Evolutionary conservation across 805 yeast genomes (phyloP).

Genomic region (Ogataea saltuana): DNA sequence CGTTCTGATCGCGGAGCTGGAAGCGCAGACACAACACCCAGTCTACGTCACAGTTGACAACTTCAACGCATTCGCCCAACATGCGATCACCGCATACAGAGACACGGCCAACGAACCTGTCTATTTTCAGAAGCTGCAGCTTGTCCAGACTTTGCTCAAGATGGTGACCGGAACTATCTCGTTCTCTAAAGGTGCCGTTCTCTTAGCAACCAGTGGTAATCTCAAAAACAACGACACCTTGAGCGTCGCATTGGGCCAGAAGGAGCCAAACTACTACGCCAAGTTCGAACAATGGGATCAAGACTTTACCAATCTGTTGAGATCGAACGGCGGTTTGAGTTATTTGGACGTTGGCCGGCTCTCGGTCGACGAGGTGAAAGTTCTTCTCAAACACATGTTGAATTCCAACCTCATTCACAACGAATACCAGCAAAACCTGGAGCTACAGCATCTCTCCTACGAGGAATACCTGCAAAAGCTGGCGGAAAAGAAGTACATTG

Average conservation of each 20-base stretch:
- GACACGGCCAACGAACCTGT: slow-evolving; percentile 56
- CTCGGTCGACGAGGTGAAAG: slow-evolving; percentile 44
- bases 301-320: slow-evolving; percentile 50
- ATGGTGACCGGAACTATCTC: slow-evolving; percentile 51
- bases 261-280: slow-evolving; percentile 57
- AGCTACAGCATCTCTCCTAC: slow-evolving; percentile 16
- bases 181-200: slow-evolving; percentile 63
- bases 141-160: slow-evolving; percentile 57
- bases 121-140: slow-evolving; percentile 61
- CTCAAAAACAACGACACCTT: slow-evolving; percentile 56
- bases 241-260: slow-evolving; percentile 51
- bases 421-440: slow-evolving; percentile 36
- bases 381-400: slow-evolving; percentile 43
- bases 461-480: slow-evolving; percentile 36
- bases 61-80: slow-evolving; percentile 60
- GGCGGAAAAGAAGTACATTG: slow-evolving; percentile 49
- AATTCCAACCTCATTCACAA: slow-evolving; percentile 40
- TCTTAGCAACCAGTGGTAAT: slow-evolving; percentile 61
- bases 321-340: slow-evolving; percentile 29
- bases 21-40: slow-evolving; percentile 51
- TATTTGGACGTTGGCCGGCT: slow-evolving; percentile 45
- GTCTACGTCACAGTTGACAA: slow-evolving; percentile 74
- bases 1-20: slow-evolving; percentile 56
- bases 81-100: slow-evolving; percentile 59
- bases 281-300: slow-evolving; percentile 51